Conservation (phyloP, 139 green algal genomes). For the Tetradesmus obliquus region DNA sequence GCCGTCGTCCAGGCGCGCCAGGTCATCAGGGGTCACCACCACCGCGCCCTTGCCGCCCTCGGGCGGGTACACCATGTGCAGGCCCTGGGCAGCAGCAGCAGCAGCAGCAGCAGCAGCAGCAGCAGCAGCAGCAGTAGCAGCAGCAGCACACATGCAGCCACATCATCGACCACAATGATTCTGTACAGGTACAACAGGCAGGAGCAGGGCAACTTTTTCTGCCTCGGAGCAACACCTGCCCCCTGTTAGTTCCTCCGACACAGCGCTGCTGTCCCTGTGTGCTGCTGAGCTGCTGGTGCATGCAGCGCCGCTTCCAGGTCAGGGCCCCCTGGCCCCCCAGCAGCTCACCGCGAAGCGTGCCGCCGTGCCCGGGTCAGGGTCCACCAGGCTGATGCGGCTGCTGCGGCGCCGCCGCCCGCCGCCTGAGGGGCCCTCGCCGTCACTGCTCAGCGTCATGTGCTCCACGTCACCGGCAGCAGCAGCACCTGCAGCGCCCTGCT, state of each 20-base stretch:
- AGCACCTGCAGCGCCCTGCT: neutral
- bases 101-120: neutral
- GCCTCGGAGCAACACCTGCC: too few relatives aligned
- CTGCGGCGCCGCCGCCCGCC: neutral
- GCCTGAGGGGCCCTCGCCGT: neutral
- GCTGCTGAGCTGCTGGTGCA: neutral
- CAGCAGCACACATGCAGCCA: neutral
- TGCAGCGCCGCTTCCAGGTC: neutral
- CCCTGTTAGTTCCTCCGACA: too few relatives aligned
- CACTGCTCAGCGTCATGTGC: neutral
- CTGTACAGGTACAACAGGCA: neutral
- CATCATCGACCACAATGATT: neutral
- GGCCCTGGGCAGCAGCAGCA: slow-evolving; percentile 51
- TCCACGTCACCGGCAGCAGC: neutral
- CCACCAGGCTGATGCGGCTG: slow-evolving; percentile 1
- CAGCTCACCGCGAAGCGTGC: neutral
- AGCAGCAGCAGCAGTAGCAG: neutral
- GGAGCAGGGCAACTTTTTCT: neutral
- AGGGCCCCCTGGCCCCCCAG: neutral
- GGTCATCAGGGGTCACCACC: slow-evolving; percentile 72
- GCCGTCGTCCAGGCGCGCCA: slow-evolving; percentile 73
- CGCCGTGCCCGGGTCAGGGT: neutral
- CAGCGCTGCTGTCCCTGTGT: neutral
- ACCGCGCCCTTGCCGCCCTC: slow-evolving; percentile 62
- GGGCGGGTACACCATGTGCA: slow-evolving; percentile 63